These are phyloP conservation scores for Penicillium odoratum DNA, from an alignment of 495 filamentous ascomycete genomes.

Conservation along the genomic window DNA sequence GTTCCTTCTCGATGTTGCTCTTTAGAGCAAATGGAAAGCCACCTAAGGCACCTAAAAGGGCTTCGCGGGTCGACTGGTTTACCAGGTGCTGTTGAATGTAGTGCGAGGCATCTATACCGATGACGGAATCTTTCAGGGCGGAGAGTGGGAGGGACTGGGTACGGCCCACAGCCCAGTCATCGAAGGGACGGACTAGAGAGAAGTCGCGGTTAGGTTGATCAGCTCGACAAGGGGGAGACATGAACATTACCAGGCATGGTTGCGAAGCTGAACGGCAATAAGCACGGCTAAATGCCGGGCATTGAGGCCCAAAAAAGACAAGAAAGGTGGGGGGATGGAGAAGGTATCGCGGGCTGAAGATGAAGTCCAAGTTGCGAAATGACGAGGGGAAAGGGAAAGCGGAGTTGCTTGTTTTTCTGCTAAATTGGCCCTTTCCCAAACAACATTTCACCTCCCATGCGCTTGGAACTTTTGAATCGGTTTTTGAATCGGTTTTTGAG, in stretches of 20 bases:
- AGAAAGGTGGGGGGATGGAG: slow-evolving; percentile 8
- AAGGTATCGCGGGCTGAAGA: slow-evolving; percentile 9
- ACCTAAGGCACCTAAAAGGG: slow-evolving; percentile 84
- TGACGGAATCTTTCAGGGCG: slow-evolving; percentile 64
- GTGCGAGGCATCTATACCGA: slow-evolving; percentile 88
- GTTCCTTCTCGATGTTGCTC: slow-evolving; percentile 68
- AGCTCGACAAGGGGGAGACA: slow-evolving; percentile 2
- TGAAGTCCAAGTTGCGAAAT: slow-evolving; percentile 18
- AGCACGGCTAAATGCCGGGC: slow-evolving; percentile 35
- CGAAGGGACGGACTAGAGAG: slow-evolving; percentile 56
- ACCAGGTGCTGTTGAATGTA: slow-evolving; percentile 77
- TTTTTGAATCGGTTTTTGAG: no score
- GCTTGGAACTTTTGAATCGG: neutral
- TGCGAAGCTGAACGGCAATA: slow-evolving; percentile 30
- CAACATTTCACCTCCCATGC: neutral
- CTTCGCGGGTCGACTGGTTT: slow-evolving; percentile 69
- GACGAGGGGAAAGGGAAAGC: slow-evolving; percentile 24
- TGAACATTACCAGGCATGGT: slow-evolving; percentile 44
- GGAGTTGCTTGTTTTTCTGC: slow-evolving; percentile 11
- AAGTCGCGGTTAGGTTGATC: slow-evolving; percentile 12
- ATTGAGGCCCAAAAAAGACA: slow-evolving; percentile 25
- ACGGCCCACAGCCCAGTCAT: slow-evolving; percentile 56
- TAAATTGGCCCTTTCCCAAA: neutral
- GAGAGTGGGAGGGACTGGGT: slow-evolving; percentile 58
- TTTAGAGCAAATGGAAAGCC: slow-evolving; percentile 80